Evolutionary conservation across 2,329 filamentous ascomycete species (phyloP).

Genomic region (Penicillium sp.): DNA sequence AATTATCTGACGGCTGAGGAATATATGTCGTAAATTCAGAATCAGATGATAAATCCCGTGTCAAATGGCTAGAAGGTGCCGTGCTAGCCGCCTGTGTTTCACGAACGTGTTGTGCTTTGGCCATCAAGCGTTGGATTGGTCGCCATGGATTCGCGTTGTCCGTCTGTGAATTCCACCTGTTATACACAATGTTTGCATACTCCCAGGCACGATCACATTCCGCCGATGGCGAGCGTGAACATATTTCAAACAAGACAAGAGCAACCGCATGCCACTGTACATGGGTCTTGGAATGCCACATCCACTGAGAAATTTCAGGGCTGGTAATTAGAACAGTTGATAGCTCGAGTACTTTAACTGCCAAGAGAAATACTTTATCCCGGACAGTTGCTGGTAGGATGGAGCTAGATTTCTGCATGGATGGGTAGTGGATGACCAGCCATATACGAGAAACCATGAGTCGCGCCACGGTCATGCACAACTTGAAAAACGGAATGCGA

Average conservation of each 20-base stretch:
- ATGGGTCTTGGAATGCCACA: slow-evolving; percentile 65
- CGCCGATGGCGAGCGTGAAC: slow-evolving; percentile 59
- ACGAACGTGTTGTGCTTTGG: slow-evolving; percentile 10
- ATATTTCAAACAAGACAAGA: slow-evolving; percentile 64
- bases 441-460: slow-evolving; percentile 23
- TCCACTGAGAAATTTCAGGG: slow-evolving; percentile 60
- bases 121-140: slow-evolving; percentile 10
- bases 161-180: slow-evolving; percentile 16
- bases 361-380: slow-evolving; percentile 63
- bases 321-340: slow-evolving; percentile 67
- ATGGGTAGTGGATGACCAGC: slow-evolving; percentile 22
- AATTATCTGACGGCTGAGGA: too few species aligned
- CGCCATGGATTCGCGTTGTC: slow-evolving; percentile 9
- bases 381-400: neutral
- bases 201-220: slow-evolving; percentile 62
- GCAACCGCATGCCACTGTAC: slow-evolving; percentile 67
- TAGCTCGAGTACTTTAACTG: slow-evolving; percentile 73
- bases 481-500: slow-evolving; percentile 9
- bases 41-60: neutral
- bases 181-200: slow-evolving; percentile 52
- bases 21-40: neutral
- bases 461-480: slow-evolving; percentile 15
- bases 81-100: neutral
- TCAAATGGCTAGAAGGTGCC: neutral
- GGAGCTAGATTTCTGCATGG: neutral